phyloP scores from a whole-genome alignment of 2,329 filamentous ascomycete genomes.

The Elsinoe fawcettii region DNA sequence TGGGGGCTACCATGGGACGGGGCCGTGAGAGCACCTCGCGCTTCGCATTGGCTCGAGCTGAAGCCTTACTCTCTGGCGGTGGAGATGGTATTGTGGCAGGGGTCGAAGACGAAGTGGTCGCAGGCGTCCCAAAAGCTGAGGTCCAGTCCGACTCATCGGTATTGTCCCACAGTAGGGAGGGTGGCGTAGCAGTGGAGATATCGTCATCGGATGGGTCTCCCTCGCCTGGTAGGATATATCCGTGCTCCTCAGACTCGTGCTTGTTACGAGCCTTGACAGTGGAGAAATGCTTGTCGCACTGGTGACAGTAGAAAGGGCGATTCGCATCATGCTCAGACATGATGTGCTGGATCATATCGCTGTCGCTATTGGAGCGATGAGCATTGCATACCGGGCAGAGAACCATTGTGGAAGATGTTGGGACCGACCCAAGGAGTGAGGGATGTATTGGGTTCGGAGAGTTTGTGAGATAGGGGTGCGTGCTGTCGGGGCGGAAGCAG shows the following conservation, averaged over 20 bases:
- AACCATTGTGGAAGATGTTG: background rate
- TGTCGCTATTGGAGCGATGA: background rate
- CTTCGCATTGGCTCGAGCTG: background rate
- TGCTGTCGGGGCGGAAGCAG: slow-evolving; percentile 7
- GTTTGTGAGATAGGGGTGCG: background rate
- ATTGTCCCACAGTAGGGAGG: background rate
- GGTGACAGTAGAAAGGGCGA: background rate
- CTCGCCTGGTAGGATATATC: background rate
- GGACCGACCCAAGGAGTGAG: background rate
- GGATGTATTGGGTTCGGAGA: background rate
- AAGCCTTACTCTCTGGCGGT: background rate
- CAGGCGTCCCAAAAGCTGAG: background rate
- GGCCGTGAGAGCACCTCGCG: background rate
- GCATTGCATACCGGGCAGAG: background rate
- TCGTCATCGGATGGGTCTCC: background rate
- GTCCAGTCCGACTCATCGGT: background rate
- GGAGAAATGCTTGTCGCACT: background rate
- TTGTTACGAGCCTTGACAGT: background rate
- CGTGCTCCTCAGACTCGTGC: background rate
- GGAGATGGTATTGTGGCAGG: background rate
- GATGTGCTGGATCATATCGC: background rate
- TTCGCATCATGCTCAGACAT: background rate
- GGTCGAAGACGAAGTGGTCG: background rate
- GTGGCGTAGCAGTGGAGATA: background rate
- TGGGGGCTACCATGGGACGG: background rate